phyloP scores from a whole-genome alignment of 2,329 filamentous ascomycete species.

The Nectriaceae sp. region DNA sequence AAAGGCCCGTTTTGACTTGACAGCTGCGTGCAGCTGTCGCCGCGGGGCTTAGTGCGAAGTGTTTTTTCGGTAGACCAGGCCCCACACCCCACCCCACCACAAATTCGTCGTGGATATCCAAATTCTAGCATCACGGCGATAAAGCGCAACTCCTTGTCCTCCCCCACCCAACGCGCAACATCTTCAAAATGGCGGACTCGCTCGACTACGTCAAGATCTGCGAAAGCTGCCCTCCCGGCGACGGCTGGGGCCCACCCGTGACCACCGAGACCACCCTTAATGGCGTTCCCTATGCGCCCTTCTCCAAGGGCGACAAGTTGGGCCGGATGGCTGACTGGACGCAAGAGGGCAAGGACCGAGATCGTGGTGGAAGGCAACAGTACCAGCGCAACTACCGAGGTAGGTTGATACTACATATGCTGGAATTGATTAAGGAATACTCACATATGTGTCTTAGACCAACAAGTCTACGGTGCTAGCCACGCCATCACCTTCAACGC shows the following conservation, averaged over 20 bases:
- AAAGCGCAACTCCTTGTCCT: conserved; percentile 24
- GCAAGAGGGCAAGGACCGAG: conserved; percentile 81
- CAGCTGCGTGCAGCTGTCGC: conserved; percentile 20
- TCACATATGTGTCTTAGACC: conserved; percentile 58
- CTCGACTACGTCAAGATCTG: conserved; percentile 65
- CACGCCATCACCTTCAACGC: conserved; percentile 86
- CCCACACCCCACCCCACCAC: conserved; percentile 43
- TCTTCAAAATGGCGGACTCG: conserved; percentile 51
- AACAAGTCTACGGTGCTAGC: conserved; percentile 94
- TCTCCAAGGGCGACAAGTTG: conserved; percentile 97
- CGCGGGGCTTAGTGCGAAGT: conserved; percentile 32
- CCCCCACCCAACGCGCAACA: conserved; percentile 16
- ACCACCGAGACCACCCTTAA: conserved; percentile 86
- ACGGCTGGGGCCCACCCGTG: conserved; percentile 84
- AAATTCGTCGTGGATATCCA: conserved; percentile 40
- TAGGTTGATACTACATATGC: conserved; percentile 39
- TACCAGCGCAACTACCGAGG: conserved; percentile 95
- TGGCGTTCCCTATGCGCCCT: conserved; percentile 95
- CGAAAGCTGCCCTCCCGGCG: conserved; percentile 70
- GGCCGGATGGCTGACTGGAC: conserved; percentile 99
- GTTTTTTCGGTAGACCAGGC: conserved; percentile 28
- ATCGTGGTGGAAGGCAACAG: conserved; percentile 77
- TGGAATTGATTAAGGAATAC: conserved; percentile 1
- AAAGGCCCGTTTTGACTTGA: too few relatives aligned
- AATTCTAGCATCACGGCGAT: conserved; percentile 34